Percentiles rank a stretch among this genome's conserved stretches.
These are phyloP conservation scores for Aeschynomene evenia DNA, from an alignment of 306 rosid genomes.

Conservation along the genomic window DNA sequence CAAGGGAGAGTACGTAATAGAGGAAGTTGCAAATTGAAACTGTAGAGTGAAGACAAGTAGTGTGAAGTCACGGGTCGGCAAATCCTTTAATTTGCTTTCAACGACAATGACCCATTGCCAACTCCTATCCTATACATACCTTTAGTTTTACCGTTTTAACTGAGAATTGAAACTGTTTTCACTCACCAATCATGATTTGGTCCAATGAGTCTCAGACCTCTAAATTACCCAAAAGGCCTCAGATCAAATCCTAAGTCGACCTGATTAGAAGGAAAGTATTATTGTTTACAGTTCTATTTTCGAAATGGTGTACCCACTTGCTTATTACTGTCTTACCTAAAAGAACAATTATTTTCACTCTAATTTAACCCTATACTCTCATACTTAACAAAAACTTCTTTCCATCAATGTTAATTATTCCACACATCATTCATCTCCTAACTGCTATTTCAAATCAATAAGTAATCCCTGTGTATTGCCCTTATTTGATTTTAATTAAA, in stretches of 20 bases:
- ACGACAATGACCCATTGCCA: constrained; percentile 22
- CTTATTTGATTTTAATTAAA: no score
- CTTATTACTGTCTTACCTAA: no score
- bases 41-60: not conserved
- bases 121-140: not conserved
- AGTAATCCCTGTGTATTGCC: no score
- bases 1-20: no score
- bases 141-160: not conserved
- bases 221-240: no score
- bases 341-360: no score
- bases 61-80: constrained; percentile 26
- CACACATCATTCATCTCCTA: not conserved
- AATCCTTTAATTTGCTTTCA: constrained; percentile 9
- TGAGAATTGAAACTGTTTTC: not conserved
- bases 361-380: not conserved
- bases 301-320: no score
- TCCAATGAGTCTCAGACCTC: no score
- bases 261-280: no score
- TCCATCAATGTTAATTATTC: not conserved
- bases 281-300: no score
- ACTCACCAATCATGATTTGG: no score
- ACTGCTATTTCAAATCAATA: not conserved
- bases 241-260: no score
- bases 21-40: not conserved
- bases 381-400: not conserved